Evolutionary conservation across 1,284 basidiomycete species (phyloP), one percentile per base, ranked within the genome.

Genomic region (Sporisorium graminicola): DNA sequence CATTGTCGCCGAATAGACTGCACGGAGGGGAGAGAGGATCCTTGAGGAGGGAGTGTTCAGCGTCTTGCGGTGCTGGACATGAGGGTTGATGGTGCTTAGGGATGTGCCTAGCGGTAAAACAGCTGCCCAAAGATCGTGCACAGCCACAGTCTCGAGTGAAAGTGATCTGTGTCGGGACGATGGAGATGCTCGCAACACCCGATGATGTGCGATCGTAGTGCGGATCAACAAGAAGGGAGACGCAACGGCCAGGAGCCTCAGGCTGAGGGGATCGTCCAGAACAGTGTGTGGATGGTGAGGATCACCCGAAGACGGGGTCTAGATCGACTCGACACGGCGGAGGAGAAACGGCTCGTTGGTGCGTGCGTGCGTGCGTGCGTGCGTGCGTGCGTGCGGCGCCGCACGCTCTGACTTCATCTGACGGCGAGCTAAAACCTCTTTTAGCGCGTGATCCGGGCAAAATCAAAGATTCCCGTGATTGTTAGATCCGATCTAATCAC

Each of bases 221-320:
- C 49, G 9, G 24, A 50, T 3, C 27, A 33, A 20, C 3, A 40
- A 18, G n/a, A n/a, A 43, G 40, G 40, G n/a, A 20, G 26, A 31
- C 26, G 49, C 29, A 31, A 20, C 40, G 40, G 40, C 42, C 40
- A 20, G 37, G 33, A 31, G 40, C 53, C 42, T 50, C 27, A 33
- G 31, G 27, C 9, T 14, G 24, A 47, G 22, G 22, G 5, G 27
- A 47, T 2, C 18, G 26, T 16, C 26, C 3, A 27, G 18, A 26
- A 5, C 9, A 29, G 24, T 14, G 26, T 18, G 26, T 10, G 35
- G 51, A 40, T 40, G 53, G 16, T 20, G 53, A 33, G 47, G 47
- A 31, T 31, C 18, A 50, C 42, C 40, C 53, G 40, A 55, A 54
- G 29, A 29, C 24, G 51, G 53, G 53, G 53, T 55, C 37, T 40